Evolutionary conservation across 805 yeast genomes (phyloP).

Genomic region (Nakazawaea siamensis): DNA sequence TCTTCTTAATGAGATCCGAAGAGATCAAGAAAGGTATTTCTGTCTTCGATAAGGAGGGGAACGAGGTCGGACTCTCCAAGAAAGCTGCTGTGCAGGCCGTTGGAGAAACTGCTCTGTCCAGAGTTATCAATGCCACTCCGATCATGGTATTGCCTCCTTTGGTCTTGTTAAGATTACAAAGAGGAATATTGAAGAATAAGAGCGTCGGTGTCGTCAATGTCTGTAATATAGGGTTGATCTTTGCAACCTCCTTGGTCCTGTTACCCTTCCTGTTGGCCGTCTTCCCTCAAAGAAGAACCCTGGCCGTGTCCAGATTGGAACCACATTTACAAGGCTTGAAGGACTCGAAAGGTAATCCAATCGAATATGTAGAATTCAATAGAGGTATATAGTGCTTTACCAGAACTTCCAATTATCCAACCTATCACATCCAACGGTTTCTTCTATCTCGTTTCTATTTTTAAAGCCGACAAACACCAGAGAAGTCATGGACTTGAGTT

Average conservation of each 20-base stretch:
- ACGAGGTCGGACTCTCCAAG: slow-evolving; percentile 66
- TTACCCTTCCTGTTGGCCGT: slow-evolving; percentile 93
- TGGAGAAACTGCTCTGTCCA: slow-evolving; percentile 91
- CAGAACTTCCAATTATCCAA: slow-evolving; percentile 52
- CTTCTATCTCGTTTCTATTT: slow-evolving; percentile 40
- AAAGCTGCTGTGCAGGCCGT: slow-evolving; percentile 90
- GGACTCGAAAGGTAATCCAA: slow-evolving; percentile 49
- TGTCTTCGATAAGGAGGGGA: slow-evolving; percentile 57
- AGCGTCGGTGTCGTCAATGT: slow-evolving; percentile 55
- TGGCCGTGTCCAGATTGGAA: slow-evolving; percentile 58
- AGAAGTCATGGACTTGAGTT: not conserved
- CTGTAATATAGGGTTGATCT: slow-evolving; percentile 80
- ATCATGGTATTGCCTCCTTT: slow-evolving; percentile 96
- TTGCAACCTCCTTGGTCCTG: slow-evolving; percentile 76
- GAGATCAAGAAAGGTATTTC: slow-evolving; percentile 82
- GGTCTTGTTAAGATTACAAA: slow-evolving; percentile 70
- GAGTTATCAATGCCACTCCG: slow-evolving; percentile 96
- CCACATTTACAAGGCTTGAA: slow-evolving; percentile 49
- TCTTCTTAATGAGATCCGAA: slow-evolving; percentile 93
- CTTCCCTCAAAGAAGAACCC: slow-evolving; percentile 80
- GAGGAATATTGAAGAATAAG: slow-evolving; percentile 57
- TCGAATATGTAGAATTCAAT: slow-evolving; percentile 71
- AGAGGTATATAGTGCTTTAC: slow-evolving; percentile 76
- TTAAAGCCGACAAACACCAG: slow-evolving; percentile 17
- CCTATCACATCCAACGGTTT: slow-evolving; percentile 32